Evolutionary conservation across 164 flowering plant species (phyloP), one percentile per base, ranked within the genome.

Genomic region (Berberis vulgaris): DNA sequence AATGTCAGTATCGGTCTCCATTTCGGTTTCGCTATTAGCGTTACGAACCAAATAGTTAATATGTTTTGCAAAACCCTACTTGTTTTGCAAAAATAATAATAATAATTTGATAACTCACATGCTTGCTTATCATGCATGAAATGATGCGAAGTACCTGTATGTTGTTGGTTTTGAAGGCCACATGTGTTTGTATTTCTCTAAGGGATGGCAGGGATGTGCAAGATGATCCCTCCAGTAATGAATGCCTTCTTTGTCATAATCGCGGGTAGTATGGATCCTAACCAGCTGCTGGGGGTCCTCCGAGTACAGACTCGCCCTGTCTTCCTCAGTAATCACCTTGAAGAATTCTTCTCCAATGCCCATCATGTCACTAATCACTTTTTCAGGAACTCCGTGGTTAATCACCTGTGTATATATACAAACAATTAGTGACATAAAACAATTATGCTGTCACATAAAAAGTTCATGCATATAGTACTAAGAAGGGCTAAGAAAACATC

Each of bases 121-220:
- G 26, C 26, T 26, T 26, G 26, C 26, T 26, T 26, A 26, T 26
- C 26, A 26, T 26, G 26, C 26, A 41, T 9, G 49, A 46, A 5
- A 8, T 5, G 49, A 46, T 46, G 8, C 6, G 8, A 44, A 2
- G 5, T 70, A 80, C 85, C 80, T 60, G 43, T 80, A 80, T 63
- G 49, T 45, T 1, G 62, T 9, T 26, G 86, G 86, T n/a, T 80
- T 82, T 63, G 74, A 65, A 39, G 84, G 84, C 84, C 84, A 79
- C 45, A 43, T 44, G 58, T 68, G 77, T 46, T 69, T 59, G 66
- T 43, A 65, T 1, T 78, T 65, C 59, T 79, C 79, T 4, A 76
- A 43, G n/a, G 84, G 80, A 61, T 71, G 67, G 57, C 78, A 78
- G 56, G 72, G 75, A 13, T 61, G 63, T 6, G 43, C 39, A 61